Conservation (phyloP, 2,329 filamentous ascomycete genomes). For the Knufia fluminis region DNA sequence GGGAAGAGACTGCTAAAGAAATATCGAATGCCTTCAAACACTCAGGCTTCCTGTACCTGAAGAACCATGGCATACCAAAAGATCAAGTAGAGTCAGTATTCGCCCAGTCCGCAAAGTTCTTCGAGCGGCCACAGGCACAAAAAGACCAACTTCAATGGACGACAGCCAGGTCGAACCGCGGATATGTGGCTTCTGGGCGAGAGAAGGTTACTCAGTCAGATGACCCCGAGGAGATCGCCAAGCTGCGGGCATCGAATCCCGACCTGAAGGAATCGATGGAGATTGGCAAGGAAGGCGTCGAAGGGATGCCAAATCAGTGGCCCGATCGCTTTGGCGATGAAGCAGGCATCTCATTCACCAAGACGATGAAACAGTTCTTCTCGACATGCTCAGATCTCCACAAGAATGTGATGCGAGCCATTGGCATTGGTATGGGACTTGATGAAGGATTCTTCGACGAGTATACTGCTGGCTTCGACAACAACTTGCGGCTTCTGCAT, state of each 20-base stretch:
- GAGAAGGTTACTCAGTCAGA: constrained; percentile 59
- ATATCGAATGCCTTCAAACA: constrained; percentile 74
- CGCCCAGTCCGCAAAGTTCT: constrained; percentile 60
- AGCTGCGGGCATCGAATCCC: constrained; percentile 44
- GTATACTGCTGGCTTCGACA: constrained; percentile 61
- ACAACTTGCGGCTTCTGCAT: constrained; percentile 64
- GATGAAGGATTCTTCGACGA: constrained; percentile 64
- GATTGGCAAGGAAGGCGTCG: constrained; percentile 52
- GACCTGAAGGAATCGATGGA: constrained; percentile 52
- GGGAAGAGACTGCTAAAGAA: constrained; percentile 56
- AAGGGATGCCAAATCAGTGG: constrained; percentile 67
- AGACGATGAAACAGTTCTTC: constrained; percentile 67
- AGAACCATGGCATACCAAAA: constrained; percentile 62
- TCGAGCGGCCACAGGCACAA: constrained; percentile 50
- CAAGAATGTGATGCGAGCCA: constrained; percentile 69
- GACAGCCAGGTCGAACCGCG: constrained; percentile 62
- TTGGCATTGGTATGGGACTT: constrained; percentile 71
- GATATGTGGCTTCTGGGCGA: constrained; percentile 60
- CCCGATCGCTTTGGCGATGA: constrained; percentile 46
- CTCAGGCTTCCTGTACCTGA: constrained; percentile 82
- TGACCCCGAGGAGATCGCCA: constrained; percentile 49
- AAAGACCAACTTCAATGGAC: constrained; percentile 64
- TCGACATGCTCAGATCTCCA: constrained; percentile 66
- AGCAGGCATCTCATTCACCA: constrained; percentile 53
- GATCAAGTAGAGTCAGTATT: constrained; percentile 55